Conservation (phyloP, 1,284 basidiomycete genomes). For the Rhodotorula glutinis region DNA sequence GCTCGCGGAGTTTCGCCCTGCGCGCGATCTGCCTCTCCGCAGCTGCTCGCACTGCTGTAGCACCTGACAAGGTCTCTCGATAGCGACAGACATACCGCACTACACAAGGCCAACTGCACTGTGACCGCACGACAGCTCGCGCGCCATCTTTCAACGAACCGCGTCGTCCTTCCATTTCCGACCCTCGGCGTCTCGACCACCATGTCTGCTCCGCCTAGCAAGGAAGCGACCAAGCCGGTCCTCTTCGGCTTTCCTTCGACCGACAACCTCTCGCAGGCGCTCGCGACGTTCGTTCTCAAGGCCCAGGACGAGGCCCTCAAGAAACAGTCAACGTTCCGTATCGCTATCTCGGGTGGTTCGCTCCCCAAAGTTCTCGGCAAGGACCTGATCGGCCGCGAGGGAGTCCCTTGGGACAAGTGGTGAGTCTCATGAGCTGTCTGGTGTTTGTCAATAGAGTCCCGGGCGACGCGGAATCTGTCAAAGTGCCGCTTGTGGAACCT, state of each 20-base stretch:
- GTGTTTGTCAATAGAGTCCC: too few relatives aligned
- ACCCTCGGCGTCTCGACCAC: not conserved
- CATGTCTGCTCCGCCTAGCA: slow-evolving; percentile 43
- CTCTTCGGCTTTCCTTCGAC: slow-evolving; percentile 68
- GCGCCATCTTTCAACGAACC: too few relatives aligned
- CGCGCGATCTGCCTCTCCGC: too few relatives aligned
- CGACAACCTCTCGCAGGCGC: slow-evolving; percentile 54
- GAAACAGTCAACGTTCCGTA: slow-evolving; percentile 81
- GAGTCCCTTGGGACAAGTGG: slow-evolving; percentile 95
- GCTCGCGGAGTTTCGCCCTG: too few relatives aligned
- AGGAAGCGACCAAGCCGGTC: slow-evolving; percentile 57
- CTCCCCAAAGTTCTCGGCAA: slow-evolving; percentile 75
- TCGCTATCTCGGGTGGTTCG: slow-evolving; percentile 91
- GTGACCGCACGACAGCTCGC: too few relatives aligned
- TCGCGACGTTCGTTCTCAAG: slow-evolving; percentile 80
- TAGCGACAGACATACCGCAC: too few relatives aligned
- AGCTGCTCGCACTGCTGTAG: too few relatives aligned
- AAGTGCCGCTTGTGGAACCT: too few relatives aligned
- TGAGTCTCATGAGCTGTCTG: slow-evolving; percentile 49
- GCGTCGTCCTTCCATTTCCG: not conserved
- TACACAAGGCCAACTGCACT: too few relatives aligned
- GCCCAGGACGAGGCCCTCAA: slow-evolving; percentile 85
- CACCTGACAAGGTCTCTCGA: too few relatives aligned
- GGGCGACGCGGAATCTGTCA: too few relatives aligned
- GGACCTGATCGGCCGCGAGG: slow-evolving; percentile 67